Base-by-base conservation (phyloP, 2,329 filamentous ascomycete genomes). In the Cercospora zeae-maydis region DNA sequence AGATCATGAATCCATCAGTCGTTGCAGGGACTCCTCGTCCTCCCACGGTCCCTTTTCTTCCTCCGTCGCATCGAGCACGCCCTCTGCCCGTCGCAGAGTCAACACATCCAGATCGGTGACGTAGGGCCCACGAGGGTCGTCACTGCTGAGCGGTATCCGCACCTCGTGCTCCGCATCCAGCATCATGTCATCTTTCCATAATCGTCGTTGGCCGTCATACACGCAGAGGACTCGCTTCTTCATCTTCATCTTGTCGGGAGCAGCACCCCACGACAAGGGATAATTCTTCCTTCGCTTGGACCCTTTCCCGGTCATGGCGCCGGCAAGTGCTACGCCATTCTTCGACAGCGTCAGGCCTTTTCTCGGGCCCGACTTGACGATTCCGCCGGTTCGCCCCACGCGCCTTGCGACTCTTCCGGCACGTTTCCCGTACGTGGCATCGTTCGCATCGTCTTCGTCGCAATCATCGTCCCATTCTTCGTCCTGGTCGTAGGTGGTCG, bases 131-230 rank as follows among this genome's bases (percentile, higher is more conserved):
- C 89, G 87, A 19, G 80, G 71, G 73, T 91, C 89, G 27, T 86
- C 89, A 24, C 85, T 85, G 16, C 74, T 75, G 64, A 97, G 83
- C 76, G 87, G 87, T 76, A 96, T 83, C 73, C 93, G 91, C 37
- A 98, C 92, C 78, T 99, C 95, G 73, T 95, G 93, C 71, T 96
- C 92, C 14, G 90, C 92, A 70, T 93, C 92, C 55, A 99, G 87
- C 92, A 97, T 96, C 92, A 98, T 95, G 78, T 99, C 95, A 75
- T 99, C 95, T 81, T 98, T 98, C 85, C 91, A 95, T 55, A 99
- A 83, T 45, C 93, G 88, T 58, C 93, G 87, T 14, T 84, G 84
- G 0, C 95, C 95, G 73, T 98, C 92, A 72, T 96, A 99, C 19
- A 96, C 91, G 67, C 92, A 92, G 72, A 98, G 83, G 60, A 97